phyloP scores from a whole-genome alignment of 2,329 filamentous ascomycete species.

The Fusarium sambucinum region DNA sequence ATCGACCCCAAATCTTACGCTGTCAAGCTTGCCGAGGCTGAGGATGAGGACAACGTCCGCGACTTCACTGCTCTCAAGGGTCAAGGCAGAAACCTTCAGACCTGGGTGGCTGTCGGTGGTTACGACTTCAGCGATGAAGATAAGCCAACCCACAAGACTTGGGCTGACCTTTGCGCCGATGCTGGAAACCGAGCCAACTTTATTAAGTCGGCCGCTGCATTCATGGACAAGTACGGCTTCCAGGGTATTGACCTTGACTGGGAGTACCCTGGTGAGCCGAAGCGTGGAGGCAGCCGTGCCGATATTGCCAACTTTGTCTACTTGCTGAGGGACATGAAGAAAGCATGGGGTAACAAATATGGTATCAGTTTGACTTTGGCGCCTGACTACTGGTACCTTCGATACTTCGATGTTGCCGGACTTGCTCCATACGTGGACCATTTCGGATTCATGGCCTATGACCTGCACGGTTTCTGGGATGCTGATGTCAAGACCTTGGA shows the following conservation, averaged over 20 bases:
- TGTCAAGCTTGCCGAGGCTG: constrained; percentile 26
- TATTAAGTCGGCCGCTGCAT: constrained; percentile 50
- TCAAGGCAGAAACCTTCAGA: constrained; percentile 45
- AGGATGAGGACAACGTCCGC: constrained; percentile 1
- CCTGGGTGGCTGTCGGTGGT: constrained; percentile 57
- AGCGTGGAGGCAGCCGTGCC: constrained; percentile 51
- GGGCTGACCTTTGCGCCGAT: constrained; percentile 44
- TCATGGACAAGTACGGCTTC: constrained; percentile 39
- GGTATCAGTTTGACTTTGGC: constrained; percentile 57
- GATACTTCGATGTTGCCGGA: constrained; percentile 52
- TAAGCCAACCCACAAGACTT: constrained; percentile 44
- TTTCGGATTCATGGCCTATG: constrained; percentile 56
- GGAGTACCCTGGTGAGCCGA: constrained; percentile 56
- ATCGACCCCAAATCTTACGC: constrained; percentile 50
- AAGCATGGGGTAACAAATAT: constrained; percentile 48
- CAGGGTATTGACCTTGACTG: constrained; percentile 60
- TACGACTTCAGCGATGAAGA: constrained; percentile 56
- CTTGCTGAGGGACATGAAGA: constrained; percentile 52
- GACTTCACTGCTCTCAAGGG: constrained; percentile 44
- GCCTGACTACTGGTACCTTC: constrained; percentile 53
- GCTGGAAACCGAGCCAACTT: constrained; percentile 50
- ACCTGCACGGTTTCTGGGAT: constrained; percentile 60
- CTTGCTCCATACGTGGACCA: constrained; percentile 55
- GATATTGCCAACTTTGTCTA: constrained; percentile 55
- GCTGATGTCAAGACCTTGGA: constrained; percentile 49